phyloP scores from a whole-genome alignment of 345 rosid species.

The Citropsis articulata region DNA sequence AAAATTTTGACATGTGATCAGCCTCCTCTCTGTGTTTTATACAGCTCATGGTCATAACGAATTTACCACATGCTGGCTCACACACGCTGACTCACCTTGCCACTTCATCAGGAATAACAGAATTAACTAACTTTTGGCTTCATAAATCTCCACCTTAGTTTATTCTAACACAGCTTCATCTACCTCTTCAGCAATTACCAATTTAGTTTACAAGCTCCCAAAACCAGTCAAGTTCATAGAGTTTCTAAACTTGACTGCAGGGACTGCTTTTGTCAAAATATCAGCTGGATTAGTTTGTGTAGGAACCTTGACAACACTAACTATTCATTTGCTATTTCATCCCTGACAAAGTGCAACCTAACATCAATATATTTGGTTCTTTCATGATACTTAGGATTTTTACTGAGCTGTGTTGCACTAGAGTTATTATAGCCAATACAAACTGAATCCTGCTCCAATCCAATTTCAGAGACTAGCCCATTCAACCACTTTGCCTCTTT shows the following conservation, averaged over 20 bases:
- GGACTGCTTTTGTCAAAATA: background rate
- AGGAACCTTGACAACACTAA: accelerated
- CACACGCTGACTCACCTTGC: too few relatives aligned
- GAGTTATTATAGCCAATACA: background rate
- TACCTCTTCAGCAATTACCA: accelerated
- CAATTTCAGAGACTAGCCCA: accelerated
- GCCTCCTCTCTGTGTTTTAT: too few relatives aligned
- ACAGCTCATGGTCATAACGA: too few relatives aligned
- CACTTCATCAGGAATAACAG: too few relatives aligned
- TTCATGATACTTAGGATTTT: background rate
- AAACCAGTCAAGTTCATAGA: background rate
- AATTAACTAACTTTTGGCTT: too few relatives aligned
- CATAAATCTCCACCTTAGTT: too few relatives aligned
- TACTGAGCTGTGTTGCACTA: background rate
- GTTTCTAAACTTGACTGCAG: background rate
- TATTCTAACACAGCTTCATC: too few relatives aligned
- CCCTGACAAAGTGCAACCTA: background rate
- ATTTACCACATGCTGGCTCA: too few relatives aligned
- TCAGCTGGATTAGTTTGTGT: background rate
- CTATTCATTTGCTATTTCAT: background rate
- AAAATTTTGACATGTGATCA: accelerated
- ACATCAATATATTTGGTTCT: background rate
- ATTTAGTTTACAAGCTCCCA: too few relatives aligned
- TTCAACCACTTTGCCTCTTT: background rate
- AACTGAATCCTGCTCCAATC: accelerated